Percentiles rank a stretch among this genome's conserved stretches.
phyloP scores from a whole-genome alignment of 441 rosid genomes.

The Bruguiera hainesii region DNA sequence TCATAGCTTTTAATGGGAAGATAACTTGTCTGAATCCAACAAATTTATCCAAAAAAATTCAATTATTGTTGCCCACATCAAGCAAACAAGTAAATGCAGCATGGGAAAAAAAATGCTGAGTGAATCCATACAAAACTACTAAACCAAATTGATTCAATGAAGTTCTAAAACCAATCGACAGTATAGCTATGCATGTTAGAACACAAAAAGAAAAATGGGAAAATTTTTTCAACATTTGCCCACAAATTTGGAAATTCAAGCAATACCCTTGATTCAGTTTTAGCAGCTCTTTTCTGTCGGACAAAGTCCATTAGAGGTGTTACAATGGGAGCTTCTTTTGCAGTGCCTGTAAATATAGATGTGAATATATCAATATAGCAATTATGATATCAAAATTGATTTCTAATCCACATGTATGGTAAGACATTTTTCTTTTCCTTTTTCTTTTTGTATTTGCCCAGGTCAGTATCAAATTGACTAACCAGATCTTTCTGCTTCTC shows the following conservation, averaged over 20 bases:
- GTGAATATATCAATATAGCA: no score
- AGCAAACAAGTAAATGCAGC: no score
- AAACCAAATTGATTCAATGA: no score
- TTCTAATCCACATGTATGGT: no score
- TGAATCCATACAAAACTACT: no score
- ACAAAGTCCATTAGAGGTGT: conserved; percentile 88
- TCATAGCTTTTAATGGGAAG: no score
- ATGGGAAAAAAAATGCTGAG: no score
- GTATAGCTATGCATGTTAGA: background rate
- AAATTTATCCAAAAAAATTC: no score
- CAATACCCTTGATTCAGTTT: conserved; percentile 26
- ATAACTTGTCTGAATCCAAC: no score
- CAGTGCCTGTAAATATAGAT: conserved; percentile 30
- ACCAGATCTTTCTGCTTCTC: conserved; percentile 69
- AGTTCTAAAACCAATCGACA: no score
- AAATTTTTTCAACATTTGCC: background rate
- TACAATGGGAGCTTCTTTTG: conserved; percentile 44
- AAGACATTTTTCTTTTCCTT: background rate
- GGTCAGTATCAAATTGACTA: conserved; percentile 10
- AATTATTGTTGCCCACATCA: no score
- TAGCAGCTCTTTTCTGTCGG: conserved; percentile 63
- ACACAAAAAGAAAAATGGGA: background rate
- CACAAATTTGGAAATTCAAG: background rate
- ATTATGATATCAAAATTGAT: no score
- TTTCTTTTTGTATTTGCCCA: background rate